Conservation (phyloP, 441 rosid genomes). For the Pelargonium australe region DNA sequence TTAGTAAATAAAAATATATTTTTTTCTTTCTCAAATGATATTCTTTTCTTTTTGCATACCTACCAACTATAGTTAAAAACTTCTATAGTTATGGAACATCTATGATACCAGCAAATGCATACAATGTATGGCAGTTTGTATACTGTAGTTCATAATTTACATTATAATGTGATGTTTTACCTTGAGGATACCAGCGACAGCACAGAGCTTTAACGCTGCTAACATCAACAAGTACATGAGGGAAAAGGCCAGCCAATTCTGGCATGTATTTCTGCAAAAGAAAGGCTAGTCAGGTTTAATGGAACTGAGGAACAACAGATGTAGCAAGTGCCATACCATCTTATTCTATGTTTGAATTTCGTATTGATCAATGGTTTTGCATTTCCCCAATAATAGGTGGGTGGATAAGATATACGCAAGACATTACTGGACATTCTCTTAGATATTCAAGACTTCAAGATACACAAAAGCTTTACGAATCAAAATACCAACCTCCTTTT, state of each 20-base stretch:
- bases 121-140: neutral
- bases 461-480: neutral
- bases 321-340: neutral
- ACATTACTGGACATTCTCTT: neutral
- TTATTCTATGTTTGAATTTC: neutral
- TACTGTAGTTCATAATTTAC: neutral
- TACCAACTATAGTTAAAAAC: neutral
- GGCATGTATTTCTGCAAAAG: slow-evolving; percentile 3
- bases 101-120: neutral
- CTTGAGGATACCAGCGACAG: neutral
- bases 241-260: slow-evolving; percentile 2
- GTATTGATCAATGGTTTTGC: neutral
- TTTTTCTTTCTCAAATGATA: neutral
- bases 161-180: neutral
- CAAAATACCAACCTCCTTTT: neutral
- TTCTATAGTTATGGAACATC: neutral
- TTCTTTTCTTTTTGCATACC: neutral
- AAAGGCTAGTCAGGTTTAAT: neutral
- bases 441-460: too few species aligned
- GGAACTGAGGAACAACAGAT: neutral
- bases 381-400: neutral
- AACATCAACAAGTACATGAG: slow-evolving; percentile 5
- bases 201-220: slow-evolving; percentile 3
- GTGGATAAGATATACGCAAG: neutral
- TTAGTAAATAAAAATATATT: neutral